Base-by-base conservation (phyloP, 208 protist genomes). In the Leptomonas seymouri region DNA sequence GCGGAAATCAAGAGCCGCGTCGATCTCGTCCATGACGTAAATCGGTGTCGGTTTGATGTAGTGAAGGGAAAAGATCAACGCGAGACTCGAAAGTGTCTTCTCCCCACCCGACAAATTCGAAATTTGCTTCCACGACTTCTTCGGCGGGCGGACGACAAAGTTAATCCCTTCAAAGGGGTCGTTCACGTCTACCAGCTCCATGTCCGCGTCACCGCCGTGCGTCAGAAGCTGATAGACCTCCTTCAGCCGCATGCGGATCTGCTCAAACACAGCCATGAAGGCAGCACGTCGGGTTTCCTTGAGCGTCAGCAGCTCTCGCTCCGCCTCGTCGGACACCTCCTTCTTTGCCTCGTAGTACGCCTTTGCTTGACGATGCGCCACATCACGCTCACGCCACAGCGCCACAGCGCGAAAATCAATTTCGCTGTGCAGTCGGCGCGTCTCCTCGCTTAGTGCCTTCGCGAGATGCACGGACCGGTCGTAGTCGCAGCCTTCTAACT, bases 21-120 rank as follows among this genome's bases (percentile, higher is more conserved):
- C 99, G 67, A 99, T 99, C 82, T 99, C 99, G 86, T 99, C 99
- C 99, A 99, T 99, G 45, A 99, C 97, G 85, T 99, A 99, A 41
- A 99, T 95, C 1, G 99, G 98, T n/a, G 98, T 99, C 12, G 98
- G 98, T 78, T 99, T 99, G 82, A 98, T 99, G 81, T 99, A 94
- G 82, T 99, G 99, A 18, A 99, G 93, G 21, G 99, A 98, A 85
- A 99, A 99, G 36, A 99, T 99, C 31, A 99, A 91, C 1, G 98
- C 97, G 6, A 99, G 90, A 50, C 98, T 99, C 15, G 91, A 97
- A 7, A 99, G 84, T 25, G 99, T 99, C 85, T 99, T 99, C 82
- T 99, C 99, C 23, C 99, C 99, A 36, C 99, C 99, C 42, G 97
- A 99, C 1, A 99, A 86, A 86, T 99, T 99, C 2, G 89, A 95